Conservation (phyloP, 495 filamentous ascomycete genomes). For the Neurospora sublineolata region DNA sequence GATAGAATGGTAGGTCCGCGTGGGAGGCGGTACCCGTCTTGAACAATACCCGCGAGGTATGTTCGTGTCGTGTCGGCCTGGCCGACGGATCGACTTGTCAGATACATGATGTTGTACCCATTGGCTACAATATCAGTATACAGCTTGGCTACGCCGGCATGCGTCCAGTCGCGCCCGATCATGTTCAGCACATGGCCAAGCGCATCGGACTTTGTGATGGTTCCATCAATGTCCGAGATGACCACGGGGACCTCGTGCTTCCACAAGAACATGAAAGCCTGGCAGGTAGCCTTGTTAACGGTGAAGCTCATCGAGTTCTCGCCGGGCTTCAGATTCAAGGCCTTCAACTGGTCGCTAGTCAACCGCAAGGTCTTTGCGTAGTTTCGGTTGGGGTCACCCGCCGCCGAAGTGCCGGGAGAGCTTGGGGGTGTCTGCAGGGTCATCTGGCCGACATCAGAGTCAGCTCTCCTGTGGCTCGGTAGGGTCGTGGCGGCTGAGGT, state of each 20-base stretch:
- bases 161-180: conserved; percentile 97
- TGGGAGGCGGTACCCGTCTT: conserved; percentile 78
- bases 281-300: conserved; percentile 86
- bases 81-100: conserved; percentile 87
- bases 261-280: conserved; percentile 89
- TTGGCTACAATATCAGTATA: conserved; percentile 94
- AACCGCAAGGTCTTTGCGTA: conserved; percentile 97
- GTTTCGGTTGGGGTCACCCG: conserved; percentile 61
- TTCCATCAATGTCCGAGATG: conserved; percentile 97
- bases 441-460: conserved; percentile 57
- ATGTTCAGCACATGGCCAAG: conserved; percentile 95
- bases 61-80: conserved; percentile 85
- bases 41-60: conserved; percentile 80
- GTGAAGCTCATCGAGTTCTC: conserved; percentile 90
- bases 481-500: conserved; percentile 25
- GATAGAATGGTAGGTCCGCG: conserved; percentile 89
- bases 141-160: conserved; percentile 89
- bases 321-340: conserved; percentile 68
- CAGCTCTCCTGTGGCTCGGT: conserved; percentile 37
- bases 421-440: conserved; percentile 65
- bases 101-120: conserved; percentile 97
- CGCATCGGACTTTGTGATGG: conserved; percentile 97
- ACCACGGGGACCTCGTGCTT: conserved; percentile 80
- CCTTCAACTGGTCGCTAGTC: conserved; percentile 90
- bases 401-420: conserved; percentile 50